A percentile compares a stretch with the other conserved stretches of the same genome.
Conservation (phyloP, 176 grass and related monocot genomes). For the Pontederia crassipes region DNA sequence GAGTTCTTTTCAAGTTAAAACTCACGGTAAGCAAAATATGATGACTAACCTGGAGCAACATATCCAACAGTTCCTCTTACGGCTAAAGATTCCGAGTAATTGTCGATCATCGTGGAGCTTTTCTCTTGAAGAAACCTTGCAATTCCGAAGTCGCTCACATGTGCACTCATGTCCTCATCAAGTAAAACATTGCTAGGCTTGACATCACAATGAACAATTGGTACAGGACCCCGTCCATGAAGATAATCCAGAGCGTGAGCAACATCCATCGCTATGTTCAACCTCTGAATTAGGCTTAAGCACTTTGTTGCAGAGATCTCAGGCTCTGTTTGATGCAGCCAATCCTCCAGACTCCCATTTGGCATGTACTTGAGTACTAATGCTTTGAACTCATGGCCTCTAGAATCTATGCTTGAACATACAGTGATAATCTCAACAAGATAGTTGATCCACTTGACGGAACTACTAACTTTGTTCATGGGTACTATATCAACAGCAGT, state of each 20-base stretch:
- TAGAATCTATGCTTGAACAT: conserved; percentile 28
- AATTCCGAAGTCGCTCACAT: conserved; percentile 33
- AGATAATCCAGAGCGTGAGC: not conserved
- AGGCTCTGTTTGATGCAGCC: conserved; percentile 19
- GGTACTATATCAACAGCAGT: no score
- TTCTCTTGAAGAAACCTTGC: no score
- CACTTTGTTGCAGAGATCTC: not conserved
- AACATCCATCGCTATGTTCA: conserved; percentile 21
- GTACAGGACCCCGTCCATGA: no score
- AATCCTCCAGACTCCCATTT: conserved; percentile 18
- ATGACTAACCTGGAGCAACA: conserved; percentile 13
- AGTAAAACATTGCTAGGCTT: conserved; percentile 16
- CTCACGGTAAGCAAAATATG: no score
- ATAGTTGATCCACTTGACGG: no score
- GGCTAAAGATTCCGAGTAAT: no score
- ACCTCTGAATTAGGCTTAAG: conserved; percentile 12
- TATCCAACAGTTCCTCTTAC: no score
- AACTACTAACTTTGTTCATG: no score
- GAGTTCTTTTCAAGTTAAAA: not conserved
- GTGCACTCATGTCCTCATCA: conserved; percentile 25
- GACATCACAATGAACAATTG: no score
- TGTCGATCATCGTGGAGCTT: no score
- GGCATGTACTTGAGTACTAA: conserved; percentile 16
- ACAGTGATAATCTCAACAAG: not conserved
- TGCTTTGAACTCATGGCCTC: conserved; percentile 30